These are phyloP conservation scores for Fusarium sp. DNA, from an alignment of 2,329 filamentous ascomycete genomes.

Conservation along the genomic window DNA sequence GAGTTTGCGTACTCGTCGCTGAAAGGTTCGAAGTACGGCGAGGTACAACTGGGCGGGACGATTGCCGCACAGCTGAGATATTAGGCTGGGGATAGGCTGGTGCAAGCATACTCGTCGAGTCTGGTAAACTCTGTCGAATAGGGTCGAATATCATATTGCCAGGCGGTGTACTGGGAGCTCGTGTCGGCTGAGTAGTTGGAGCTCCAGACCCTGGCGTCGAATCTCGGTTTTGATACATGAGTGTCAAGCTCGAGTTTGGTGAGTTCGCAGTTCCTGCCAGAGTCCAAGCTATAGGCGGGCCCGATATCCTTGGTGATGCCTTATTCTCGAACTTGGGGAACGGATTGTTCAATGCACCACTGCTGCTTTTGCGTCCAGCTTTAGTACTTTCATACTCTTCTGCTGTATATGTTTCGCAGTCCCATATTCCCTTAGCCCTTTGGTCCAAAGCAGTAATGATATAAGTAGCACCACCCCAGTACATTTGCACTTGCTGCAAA, in stretches of 20 bases:
- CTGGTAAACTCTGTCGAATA: constrained; percentile 67
- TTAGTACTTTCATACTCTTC: constrained; percentile 85
- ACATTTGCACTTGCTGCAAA: constrained; percentile 81
- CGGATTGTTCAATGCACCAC: constrained; percentile 51
- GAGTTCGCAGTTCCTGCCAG: constrained; percentile 90
- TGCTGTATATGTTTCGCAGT: constrained; percentile 74
- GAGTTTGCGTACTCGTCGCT: constrained; percentile 32
- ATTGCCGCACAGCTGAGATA: constrained; percentile 62
- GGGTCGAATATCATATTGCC: constrained; percentile 72
- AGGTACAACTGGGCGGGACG: constrained; percentile 50
- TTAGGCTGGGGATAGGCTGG: constrained; percentile 63
- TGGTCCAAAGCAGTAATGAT: constrained; percentile 89
- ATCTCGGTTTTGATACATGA: constrained; percentile 75
- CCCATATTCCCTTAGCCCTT: constrained; percentile 87
- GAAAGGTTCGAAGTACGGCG: constrained; percentile 46
- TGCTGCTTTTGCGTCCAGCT: constrained; percentile 60
- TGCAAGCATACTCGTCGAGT: constrained; percentile 61
- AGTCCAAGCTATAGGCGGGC: constrained; percentile 79
- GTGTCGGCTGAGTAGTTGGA: constrained; percentile 23
- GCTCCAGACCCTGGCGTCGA: background rate
- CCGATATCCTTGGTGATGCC: constrained; percentile 61
- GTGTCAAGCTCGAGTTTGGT: constrained; percentile 83
- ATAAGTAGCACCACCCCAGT: constrained; percentile 89
- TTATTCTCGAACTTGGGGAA: constrained; percentile 61
- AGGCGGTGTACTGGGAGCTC: constrained; percentile 62